A percentile compares a stretch with the other conserved stretches of the same genome.
phyloP scores from a whole-genome alignment of 495 filamentous ascomycete genomes.

The Terfezia claveryi region DNA sequence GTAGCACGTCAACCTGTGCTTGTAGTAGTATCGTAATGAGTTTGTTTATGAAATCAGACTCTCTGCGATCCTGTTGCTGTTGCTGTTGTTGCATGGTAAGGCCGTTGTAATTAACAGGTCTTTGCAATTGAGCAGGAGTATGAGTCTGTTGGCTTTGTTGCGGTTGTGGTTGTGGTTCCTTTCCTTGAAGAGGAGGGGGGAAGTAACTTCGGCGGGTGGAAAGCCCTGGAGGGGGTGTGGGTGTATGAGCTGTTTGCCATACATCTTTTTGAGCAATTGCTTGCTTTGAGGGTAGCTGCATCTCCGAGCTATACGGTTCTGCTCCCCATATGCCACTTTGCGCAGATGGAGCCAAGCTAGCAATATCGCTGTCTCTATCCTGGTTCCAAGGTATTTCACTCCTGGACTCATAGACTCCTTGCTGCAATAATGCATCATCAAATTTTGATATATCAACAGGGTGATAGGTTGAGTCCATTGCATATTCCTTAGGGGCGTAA shows the following conservation, averaged over 20 bases:
- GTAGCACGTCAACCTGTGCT: not conserved
- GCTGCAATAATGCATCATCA: not conserved
- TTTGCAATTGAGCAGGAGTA: no score
- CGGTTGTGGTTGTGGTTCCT: not conserved
- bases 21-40: not conserved
- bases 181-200: not conserved
- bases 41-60: not conserved
- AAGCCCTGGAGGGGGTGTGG: not conserved
- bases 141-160: no score
- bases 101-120: not conserved
- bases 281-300: not conserved
- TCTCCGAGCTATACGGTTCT: not conserved
- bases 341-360: not conserved
- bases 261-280: not conserved
- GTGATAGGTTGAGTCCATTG: not conserved
- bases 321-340: not conserved
- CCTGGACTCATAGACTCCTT: not conserved
- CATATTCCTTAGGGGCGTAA: not conserved
- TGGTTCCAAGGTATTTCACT: not conserved
- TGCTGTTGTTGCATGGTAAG: not conserved
- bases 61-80: not conserved
- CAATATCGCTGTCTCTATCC: not conserved
- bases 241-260: not conserved
- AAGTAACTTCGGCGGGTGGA: not conserved
- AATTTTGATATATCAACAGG: not conserved